phyloP scores from a whole-genome alignment of 1,139 yeast species.

The Geotrichum australiense region DNA sequence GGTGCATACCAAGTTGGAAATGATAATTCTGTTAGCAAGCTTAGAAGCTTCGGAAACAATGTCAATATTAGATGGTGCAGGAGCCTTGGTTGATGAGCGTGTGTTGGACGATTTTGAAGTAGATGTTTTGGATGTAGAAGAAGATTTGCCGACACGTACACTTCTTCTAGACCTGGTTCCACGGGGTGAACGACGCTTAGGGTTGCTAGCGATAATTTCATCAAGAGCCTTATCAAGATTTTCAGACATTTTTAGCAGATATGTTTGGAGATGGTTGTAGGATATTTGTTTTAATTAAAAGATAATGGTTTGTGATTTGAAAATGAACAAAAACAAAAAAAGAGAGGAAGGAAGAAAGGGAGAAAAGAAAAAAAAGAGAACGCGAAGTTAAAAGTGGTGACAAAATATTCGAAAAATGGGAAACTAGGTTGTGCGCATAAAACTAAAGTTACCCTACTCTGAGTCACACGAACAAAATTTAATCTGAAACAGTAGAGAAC shows the following conservation, averaged over 20 bases:
- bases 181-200: constrained; percentile 32
- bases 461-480: no score
- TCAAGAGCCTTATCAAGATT: constrained; percentile 91
- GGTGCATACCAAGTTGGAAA: constrained; percentile 34
- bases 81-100: constrained; percentile 19
- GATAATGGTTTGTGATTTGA: no score
- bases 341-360: no score
- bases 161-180: constrained; percentile 18
- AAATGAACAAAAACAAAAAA: no score
- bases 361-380: no score
- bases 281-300: no score
- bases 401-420: no score
- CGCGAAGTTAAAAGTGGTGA: no score
- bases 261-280: no score
- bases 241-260: constrained; percentile 54
- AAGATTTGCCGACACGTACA: constrained; percentile 30
- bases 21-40: constrained; percentile 32
- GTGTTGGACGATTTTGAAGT: constrained; percentile 20
- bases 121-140: constrained; percentile 29
- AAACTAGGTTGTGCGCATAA: no score
- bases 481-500: no score
- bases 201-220: constrained; percentile 76
- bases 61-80: constrained; percentile 22
- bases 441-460: no score
- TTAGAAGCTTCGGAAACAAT: constrained; percentile 25